Evolutionary conservation across 2,329 filamentous ascomycete species (phyloP).

Genomic region (Fusarium sambucinum): DNA sequence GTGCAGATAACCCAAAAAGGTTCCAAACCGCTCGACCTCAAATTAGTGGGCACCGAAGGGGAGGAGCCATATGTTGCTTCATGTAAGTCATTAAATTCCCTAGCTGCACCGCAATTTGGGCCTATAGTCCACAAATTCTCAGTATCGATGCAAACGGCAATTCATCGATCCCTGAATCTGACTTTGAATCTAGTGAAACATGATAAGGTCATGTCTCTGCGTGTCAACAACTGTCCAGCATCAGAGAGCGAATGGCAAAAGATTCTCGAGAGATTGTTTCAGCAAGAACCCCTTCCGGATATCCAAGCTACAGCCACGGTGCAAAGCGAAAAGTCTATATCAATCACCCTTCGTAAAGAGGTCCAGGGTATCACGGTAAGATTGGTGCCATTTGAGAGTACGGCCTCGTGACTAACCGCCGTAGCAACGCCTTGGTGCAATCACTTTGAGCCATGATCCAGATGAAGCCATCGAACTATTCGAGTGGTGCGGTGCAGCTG

Average conservation of each 20-base stretch:
- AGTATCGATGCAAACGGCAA: constrained; percentile 36
- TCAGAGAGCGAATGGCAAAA: constrained; percentile 74
- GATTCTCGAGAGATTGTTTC: constrained; percentile 69
- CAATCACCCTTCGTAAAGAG: constrained; percentile 73
- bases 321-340: constrained; percentile 63
- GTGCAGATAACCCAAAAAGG: constrained; percentile 67
- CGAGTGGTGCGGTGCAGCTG: constrained; percentile 75
- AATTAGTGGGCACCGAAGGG: constrained; percentile 76
- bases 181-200: constrained; percentile 64
- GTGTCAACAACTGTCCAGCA: constrained; percentile 65
- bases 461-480: constrained; percentile 73
- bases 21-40: constrained; percentile 70
- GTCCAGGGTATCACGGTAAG: constrained; percentile 76
- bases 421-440: constrained; percentile 76
- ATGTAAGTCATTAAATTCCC: constrained; percentile 61
- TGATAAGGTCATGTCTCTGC: constrained; percentile 64
- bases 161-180: constrained; percentile 38
- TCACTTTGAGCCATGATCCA: constrained; percentile 67
- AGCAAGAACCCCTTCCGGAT: constrained; percentile 63
- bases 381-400: constrained; percentile 25
- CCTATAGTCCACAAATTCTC: constrained; percentile 33
- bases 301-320: constrained; percentile 72
- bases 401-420: constrained; percentile 39
- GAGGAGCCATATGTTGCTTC: constrained; percentile 68
- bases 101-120: constrained; percentile 32